Evolutionary conservation across 2,329 filamentous ascomycete genomes (phyloP).

Genomic region (Alternaria sp.): DNA sequence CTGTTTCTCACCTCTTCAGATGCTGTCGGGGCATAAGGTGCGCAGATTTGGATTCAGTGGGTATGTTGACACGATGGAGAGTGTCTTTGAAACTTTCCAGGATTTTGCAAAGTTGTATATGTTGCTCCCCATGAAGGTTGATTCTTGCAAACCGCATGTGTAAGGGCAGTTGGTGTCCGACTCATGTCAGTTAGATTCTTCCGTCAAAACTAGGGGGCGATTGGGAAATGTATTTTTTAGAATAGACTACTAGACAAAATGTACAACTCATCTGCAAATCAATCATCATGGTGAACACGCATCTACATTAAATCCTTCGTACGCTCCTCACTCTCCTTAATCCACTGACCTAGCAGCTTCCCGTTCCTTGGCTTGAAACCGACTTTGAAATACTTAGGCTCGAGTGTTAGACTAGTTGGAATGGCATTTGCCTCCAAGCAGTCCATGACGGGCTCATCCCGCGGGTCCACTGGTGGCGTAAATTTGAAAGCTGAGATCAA

Average conservation of each 20-base stretch:
- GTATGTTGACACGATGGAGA: slow-evolving; percentile 23
- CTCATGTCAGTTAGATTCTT: not conserved
- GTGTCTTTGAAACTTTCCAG: slow-evolving; percentile 26
- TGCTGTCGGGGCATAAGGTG: slow-evolving; percentile 18
- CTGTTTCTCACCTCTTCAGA: slow-evolving; percentile 10
- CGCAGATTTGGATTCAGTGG: slow-evolving; percentile 22
- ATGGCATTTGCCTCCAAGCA: slow-evolving; percentile 57
- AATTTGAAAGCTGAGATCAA: slow-evolving; percentile 60
- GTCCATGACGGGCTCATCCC: slow-evolving; percentile 56
- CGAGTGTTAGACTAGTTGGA: slow-evolving; percentile 59
- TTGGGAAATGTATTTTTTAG: not conserved
- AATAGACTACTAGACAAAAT: not conserved
- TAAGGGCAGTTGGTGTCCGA: not conserved
- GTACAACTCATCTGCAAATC: not conserved
- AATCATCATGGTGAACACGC: not conserved
- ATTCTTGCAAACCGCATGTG: slow-evolving; percentile 11
- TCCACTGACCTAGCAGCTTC: slow-evolving; percentile 56
- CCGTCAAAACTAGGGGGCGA: not conserved
- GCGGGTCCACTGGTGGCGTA: slow-evolving; percentile 51
- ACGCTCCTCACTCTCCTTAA: slow-evolving; percentile 57
- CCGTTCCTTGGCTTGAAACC: slow-evolving; percentile 57
- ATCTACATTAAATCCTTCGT: slow-evolving; percentile 53
- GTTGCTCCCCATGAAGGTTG: slow-evolving; percentile 20
- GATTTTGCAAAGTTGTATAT: slow-evolving; percentile 22
- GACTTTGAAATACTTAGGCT: slow-evolving; percentile 62